Evolutionary conservation across 805 yeast species (phyloP), one percentile per base, ranked within the genome.

Genomic region (Starmerella etchellsii): DNA sequence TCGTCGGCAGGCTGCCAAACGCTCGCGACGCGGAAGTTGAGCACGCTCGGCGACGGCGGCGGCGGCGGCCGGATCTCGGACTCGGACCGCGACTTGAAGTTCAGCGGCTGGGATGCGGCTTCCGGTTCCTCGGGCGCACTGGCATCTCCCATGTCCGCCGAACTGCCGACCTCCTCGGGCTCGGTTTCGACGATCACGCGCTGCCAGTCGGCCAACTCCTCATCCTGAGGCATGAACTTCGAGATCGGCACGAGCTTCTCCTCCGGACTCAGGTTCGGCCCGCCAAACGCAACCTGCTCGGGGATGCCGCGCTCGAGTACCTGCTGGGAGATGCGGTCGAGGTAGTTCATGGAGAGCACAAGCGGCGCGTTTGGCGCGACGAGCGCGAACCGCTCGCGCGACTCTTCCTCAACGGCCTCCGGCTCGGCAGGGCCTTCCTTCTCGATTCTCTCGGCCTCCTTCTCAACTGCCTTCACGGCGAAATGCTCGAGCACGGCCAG

Each of bases 1-100:
- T 91, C 98, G 58, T 91, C 98, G 50, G 79, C 85, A 0, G 97
- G 96, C 15, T 87, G 68, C 98, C 98, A 91, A 25, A 87, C 81
- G 0, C 97, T 84, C 3, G 97, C 96, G 2, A 88, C 78, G 48
- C 97, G 67, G 46, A 74, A 71, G 47, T 83, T 87, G 49, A 91
- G 64, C 54, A 83, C 81, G 52, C 78, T 76, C 44, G 82, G 63
- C 7, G 81, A 71, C 3, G 98, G 98, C 0, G 97, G 97, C 38
- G 73, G 71, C 5, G 98, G 98, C 0, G 98, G 96, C 48, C 79
- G 76, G 37, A 87, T 65, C 39, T 52, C 55, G 21, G 15, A 16
- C 19, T 52, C 54, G 11, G 53, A 48, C 33, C 47, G 47, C 14
- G 44, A 11, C 31, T 28, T 36, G 20, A 54, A 57, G 30, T 37